phyloP scores from a whole-genome alignment of 2,329 filamentous ascomycete species.

The Dactylellina haptotyla region DNA sequence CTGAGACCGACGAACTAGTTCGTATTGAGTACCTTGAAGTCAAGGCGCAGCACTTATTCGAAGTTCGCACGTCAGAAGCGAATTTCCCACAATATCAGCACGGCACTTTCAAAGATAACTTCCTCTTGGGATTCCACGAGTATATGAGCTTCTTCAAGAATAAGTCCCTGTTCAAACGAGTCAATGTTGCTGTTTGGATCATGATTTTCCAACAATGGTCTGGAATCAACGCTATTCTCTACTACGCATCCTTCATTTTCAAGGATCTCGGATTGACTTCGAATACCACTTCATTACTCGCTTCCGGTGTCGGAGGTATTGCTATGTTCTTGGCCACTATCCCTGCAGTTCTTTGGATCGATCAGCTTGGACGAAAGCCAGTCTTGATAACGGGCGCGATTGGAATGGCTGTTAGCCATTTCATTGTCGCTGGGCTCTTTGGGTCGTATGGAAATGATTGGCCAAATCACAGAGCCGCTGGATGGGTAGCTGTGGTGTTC shows the following conservation, averaged over 20 bases:
- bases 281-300: slow-evolving; percentile 69
- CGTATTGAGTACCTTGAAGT: slow-evolving; percentile 66
- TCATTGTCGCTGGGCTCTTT: slow-evolving; percentile 68
- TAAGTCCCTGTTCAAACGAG: slow-evolving; percentile 68
- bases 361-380: slow-evolving; percentile 64
- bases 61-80: slow-evolving; percentile 66
- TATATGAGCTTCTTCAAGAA: slow-evolving; percentile 68
- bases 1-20: slow-evolving; percentile 65
- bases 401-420: slow-evolving; percentile 64
- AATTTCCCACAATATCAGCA: slow-evolving; percentile 62
- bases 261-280: slow-evolving; percentile 63
- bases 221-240: slow-evolving; percentile 65
- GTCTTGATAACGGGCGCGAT: slow-evolving; percentile 64
- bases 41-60: slow-evolving; percentile 63
- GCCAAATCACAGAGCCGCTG: slow-evolving; percentile 65
- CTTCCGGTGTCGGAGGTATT: slow-evolving; percentile 77
- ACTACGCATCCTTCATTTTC: slow-evolving; percentile 67
- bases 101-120: slow-evolving; percentile 59
- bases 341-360: slow-evolving; percentile 66
- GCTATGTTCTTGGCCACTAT: slow-evolving; percentile 74
- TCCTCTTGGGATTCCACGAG: slow-evolving; percentile 65
- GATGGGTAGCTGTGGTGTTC: slow-evolving; percentile 69
- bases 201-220: slow-evolving; percentile 67
- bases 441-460: slow-evolving; percentile 67
- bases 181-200: slow-evolving; percentile 60